phyloP scores from a whole-genome alignment of 139 green algal genomes.

The Micractinium conductrix region DNA sequence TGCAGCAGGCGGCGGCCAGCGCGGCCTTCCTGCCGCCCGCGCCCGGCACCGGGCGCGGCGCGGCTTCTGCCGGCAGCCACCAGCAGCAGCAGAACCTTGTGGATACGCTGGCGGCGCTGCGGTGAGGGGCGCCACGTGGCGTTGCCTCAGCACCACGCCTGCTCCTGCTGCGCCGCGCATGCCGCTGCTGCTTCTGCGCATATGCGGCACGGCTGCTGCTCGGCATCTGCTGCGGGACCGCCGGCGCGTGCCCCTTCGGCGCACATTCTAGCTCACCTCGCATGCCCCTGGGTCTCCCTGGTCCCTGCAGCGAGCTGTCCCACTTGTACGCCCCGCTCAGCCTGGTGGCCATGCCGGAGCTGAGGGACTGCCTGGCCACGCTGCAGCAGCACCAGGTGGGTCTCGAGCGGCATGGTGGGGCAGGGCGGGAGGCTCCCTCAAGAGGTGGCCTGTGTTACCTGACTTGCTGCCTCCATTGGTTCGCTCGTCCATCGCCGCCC shows the following conservation, averaged over 20 bases:
- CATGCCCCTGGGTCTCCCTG: background rate
- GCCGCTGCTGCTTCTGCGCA: background rate
- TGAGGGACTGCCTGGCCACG: constrained; percentile 35
- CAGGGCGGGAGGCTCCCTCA: too few relatives aligned
- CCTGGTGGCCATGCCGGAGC: constrained; percentile 25
- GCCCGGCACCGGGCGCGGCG: background rate
- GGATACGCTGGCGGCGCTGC: constrained; percentile 11
- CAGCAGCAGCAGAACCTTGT: constrained; percentile 26
- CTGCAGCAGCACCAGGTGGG: constrained; percentile 33
- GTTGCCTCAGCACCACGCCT: background rate
- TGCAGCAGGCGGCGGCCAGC: constrained; percentile 5
- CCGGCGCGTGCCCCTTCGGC: background rate
- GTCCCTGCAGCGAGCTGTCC: constrained; percentile 36
- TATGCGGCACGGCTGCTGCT: background rate
- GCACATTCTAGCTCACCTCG: background rate
- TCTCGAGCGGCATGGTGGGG: background rate
- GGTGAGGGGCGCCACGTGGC: background rate
- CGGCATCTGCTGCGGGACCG: background rate
- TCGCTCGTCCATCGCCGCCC: background rate
- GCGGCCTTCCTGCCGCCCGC: background rate
- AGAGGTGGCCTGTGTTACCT: too few relatives aligned
- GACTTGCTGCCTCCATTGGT: too few relatives aligned
- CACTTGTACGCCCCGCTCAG: constrained; percentile 47
- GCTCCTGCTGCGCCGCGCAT: background rate
- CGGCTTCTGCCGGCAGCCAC: background rate